Evolutionary conservation across 495 filamentous ascomycete species (phyloP), one percentile per base, ranked within the genome.

Genomic region (Penicillium ochrochloron): DNA sequence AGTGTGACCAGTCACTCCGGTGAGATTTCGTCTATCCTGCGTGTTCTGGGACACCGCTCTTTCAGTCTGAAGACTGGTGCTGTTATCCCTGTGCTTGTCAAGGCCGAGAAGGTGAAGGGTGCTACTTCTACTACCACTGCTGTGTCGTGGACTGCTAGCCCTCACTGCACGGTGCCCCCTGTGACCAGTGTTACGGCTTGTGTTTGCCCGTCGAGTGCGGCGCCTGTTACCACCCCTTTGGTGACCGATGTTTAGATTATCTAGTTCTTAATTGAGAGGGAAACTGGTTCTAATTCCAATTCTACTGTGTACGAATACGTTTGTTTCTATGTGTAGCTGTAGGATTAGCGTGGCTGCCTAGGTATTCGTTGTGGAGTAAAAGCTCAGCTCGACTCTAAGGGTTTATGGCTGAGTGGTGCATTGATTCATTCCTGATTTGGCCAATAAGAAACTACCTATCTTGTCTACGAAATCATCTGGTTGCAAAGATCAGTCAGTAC

Each of bases 1-100:
- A 88, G 85, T 54, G 77, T 92, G 33, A 92, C 89, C 0, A 86
- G 83, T 51, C 91, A 93, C 72, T 88, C 85, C 0, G 89, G 88
- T 14, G 86, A 89, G 70, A 90, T 90, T 65, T 72, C 69, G 0
- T 82, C 80, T 2, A 78, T 88, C 11, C 68, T 92, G 62, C 70
- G 83, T 54, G 86, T 83, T 66, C 23, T 92, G 2, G 84, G 84
- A 3, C 90, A 93, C 70, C 81, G 83, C 19, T 27, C 60, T 10
- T 93, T 92, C 65, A 74, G 74, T 5, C 66, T 92, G 58, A 83
- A 73, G 27, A 92, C 90, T 0, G 89, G 90, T 15, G 88, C 86
- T 51, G 83, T 90, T 8, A 91, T 93, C 60, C 88, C 90, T 1
- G 88, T 89, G 29, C 78, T 92, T 48, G 82, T 92, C 10, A 84